Percentiles rank a stretch among this genome's conserved stretches.
phyloP scores from a whole-genome alignment of 2,329 filamentous ascomycete species.

The Aquanectria penicillioides region DNA sequence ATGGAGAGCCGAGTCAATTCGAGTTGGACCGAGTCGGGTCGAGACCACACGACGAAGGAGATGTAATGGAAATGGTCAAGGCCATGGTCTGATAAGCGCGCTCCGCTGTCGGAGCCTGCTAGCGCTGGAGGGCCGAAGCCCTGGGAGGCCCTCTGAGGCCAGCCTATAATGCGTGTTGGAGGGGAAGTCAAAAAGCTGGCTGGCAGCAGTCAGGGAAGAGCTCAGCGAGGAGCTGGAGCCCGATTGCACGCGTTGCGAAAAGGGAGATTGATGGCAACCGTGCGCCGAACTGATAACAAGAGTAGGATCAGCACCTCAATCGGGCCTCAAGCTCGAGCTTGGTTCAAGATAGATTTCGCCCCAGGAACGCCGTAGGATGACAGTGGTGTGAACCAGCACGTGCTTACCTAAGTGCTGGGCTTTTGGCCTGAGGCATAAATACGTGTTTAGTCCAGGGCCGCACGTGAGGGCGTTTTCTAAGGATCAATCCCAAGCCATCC shows the following conservation, averaged over 20 bases:
- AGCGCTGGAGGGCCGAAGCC: background rate
- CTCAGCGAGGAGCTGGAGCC: background rate
- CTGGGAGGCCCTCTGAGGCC: background rate
- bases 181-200: too few species aligned
- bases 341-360: constrained; percentile 2
- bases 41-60: too few species aligned
- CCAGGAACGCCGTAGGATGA: constrained; percentile 10
- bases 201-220: background rate
- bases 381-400: background rate
- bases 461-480: constrained; percentile 4
- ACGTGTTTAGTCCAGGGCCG: background rate
- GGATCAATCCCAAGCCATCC: background rate
- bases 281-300: background rate
- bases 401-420: background rate
- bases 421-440: constrained; percentile 11
- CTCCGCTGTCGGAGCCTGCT: constrained; percentile 15
- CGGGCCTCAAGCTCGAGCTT: background rate
- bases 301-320: background rate
- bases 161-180: too few species aligned
- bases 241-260: background rate
- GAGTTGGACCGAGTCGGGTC: too few species aligned
- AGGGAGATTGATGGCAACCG: background rate
- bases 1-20: constrained; percentile 6
- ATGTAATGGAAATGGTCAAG: background rate
- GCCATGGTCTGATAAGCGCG: constrained; percentile 15